Conservation (phyloP, 352 stramenopile genomes). For the Pythium guiyangense region DNA sequence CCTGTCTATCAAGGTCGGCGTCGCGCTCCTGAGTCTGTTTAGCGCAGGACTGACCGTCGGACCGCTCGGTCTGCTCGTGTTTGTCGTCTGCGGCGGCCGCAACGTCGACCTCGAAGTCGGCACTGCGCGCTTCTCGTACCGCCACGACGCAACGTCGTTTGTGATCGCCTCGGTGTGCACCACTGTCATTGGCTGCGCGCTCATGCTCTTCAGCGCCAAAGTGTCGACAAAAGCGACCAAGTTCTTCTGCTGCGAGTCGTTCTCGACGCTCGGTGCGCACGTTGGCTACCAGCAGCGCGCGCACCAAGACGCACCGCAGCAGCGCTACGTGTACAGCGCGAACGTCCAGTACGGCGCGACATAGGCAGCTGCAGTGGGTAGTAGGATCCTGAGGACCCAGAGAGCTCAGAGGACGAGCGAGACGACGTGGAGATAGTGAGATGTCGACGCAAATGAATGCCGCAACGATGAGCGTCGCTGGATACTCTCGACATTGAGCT, state of each 20-base stretch:
- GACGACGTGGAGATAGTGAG: background rate
- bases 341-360: background rate
- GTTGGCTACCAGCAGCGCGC: constrained; percentile 4
- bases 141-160: constrained; percentile 18
- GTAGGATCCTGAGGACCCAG: background rate
- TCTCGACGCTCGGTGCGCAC: constrained; percentile 13
- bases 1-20: constrained; percentile 43
- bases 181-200: constrained; percentile 39
- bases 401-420: background rate
- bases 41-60: constrained; percentile 26
- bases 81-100: constrained; percentile 5
- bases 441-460: no score
- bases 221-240: constrained; percentile 29
- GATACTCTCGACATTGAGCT: no score
- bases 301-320: constrained; percentile 3
- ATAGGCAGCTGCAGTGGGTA: background rate
- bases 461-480: no score
- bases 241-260: constrained; percentile 51
- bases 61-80: constrained; percentile 22
- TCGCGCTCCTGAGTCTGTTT: constrained; percentile 34
- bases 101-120: constrained; percentile 21
- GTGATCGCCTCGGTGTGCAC: constrained; percentile 22
- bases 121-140: constrained; percentile 13
- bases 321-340: background rate
- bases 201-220: constrained; percentile 48